Base-by-base conservation (phyloP, 2,329 filamentous ascomycete species). In the Eutypa lata region DNA sequence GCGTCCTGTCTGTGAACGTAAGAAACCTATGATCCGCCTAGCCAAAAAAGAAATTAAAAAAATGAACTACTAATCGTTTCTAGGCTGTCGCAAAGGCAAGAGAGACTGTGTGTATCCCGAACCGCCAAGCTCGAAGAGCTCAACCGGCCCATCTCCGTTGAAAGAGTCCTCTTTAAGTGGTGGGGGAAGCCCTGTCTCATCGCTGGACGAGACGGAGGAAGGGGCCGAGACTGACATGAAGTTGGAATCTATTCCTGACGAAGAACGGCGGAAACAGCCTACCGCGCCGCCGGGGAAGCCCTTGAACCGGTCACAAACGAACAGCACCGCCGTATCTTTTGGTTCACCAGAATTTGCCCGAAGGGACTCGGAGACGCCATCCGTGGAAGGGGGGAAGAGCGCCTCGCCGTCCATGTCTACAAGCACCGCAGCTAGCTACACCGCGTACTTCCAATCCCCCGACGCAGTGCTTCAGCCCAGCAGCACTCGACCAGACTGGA, bases 61-160 rank as follows among this genome's bases (percentile, higher is more conserved):
- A n/a, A n/a, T n/a, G n/a, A n/a, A n/a, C n/a, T 42, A 57, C 68
- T 70, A 57, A 71, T 63, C 38, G 51, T 48, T 21, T 48, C 42
- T 56, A 88, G 91, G 93, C 65, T 99, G 94, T 71, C 88, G 86
- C 62, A 99, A 97, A 72, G 94, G 93, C 48, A 89, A 86, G 61
- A 83, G 94, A 72, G 90, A 96, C 59, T 99, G 94, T 69, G 79
- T 89, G 53, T 99, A 97, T 68, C 93, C 94, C 2, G 90, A 93
- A 47, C 77, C 86, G 28, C 74, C 83, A 46, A 68, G 73, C 10
- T 62, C 73, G 38, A 80, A 77, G 57, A 68, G 72, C 22, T 61
- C 70, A 47, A 52, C 56, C 26, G 59, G 64, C 44, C 59, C 68
- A 47, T 57, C 64, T 33, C 58, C 71, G 59, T 62, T 68, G 21